phyloP scores from a whole-genome alignment of 2,329 filamentous ascomycete genomes.

The Pseudocercospora pini-densiflorae region DNA sequence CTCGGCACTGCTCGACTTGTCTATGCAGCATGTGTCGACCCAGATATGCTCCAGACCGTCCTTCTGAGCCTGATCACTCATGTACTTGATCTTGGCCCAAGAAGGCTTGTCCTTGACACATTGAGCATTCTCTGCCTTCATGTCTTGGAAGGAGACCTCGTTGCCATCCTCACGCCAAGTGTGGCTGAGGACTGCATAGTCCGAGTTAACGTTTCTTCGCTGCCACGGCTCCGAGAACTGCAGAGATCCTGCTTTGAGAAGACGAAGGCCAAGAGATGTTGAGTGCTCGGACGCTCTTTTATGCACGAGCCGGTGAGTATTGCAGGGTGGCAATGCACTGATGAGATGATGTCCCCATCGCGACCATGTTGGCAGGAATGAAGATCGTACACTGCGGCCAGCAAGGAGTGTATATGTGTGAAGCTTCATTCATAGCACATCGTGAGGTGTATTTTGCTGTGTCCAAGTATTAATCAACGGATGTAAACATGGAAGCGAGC shows the following conservation, averaged over 20 bases:
- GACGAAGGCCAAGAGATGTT: background rate
- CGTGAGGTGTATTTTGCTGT: too few species aligned
- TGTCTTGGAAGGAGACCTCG: slow-evolving; percentile 18
- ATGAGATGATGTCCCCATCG: too few species aligned
- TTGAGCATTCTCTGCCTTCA: background rate
- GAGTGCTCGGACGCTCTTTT: background rate
- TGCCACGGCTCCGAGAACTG: slow-evolving; percentile 1
- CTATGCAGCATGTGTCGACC: slow-evolving; percentile 33
- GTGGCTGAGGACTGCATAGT: slow-evolving; percentile 3
- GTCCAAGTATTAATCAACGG: too few species aligned
- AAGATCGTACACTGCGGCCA: too few species aligned
- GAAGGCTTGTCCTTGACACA: slow-evolving; percentile 8
- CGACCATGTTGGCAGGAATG: too few species aligned
- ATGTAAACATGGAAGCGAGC: too few species aligned
- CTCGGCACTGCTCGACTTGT: slow-evolving; percentile 25
- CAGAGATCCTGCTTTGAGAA: background rate
- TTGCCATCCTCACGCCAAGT: background rate
- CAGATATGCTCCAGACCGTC: slow-evolving; percentile 24
- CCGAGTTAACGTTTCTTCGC: background rate
- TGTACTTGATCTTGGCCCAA: slow-evolving; percentile 19
- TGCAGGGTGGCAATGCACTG: too few species aligned
- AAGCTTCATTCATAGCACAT: too few species aligned
- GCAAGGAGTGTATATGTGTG: too few species aligned
- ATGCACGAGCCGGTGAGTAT: background rate
- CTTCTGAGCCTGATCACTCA: slow-evolving; percentile 15